Evolutionary conservation across 495 filamentous ascomycete genomes (phyloP), one percentile per base, ranked within the genome.

Genomic region (Chaetomium fimeti): DNA sequence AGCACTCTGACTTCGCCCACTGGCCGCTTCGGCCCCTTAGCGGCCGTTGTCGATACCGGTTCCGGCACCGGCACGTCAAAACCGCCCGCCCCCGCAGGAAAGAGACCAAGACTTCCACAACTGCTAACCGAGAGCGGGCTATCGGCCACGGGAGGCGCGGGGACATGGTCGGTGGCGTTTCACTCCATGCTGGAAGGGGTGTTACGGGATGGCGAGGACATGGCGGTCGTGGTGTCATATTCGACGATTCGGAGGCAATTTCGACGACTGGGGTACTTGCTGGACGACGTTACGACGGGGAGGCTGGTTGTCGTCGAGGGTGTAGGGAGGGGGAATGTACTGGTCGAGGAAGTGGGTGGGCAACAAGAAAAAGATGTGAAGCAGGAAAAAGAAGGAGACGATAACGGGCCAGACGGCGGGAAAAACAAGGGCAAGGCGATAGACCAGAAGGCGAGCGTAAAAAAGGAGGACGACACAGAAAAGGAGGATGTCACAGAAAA

Each of bases 121-220:
- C 47, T 36, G 29, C 25, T 55, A 15, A 47, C 49, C 16, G 52
- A 57, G 36, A 58, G 51, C 43, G 27, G 63, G 2, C 53, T 61
- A 24, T 24, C 27, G 27, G 57, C 43, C 2, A 68, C 62, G 1
- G 69, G 70, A 52, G 72, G 69, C 22, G 63, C 73, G 6, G 68
- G 48, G 9, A 74, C 69, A 6, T 82, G 79, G 79, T 73, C 67
- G 36, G 67, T 74, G n/a, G 77, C 79, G n/a, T 82, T 82, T 27
- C 78, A 81, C 36, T 68, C 70, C 40, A 71, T 81, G 65, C 65
- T 82, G 27, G 79, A 82, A 57, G 67, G 72, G 6, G 69, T 76
- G 15, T 67, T 81, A 16, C 68, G 79, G 29, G 80, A 82, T 27
- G 76, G 74, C 4, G 79, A 82, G 64, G 79, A 81, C 57, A 78